Conservation (phyloP, 768 basidiomycete genomes). For the Astraeus odoratus region DNA sequence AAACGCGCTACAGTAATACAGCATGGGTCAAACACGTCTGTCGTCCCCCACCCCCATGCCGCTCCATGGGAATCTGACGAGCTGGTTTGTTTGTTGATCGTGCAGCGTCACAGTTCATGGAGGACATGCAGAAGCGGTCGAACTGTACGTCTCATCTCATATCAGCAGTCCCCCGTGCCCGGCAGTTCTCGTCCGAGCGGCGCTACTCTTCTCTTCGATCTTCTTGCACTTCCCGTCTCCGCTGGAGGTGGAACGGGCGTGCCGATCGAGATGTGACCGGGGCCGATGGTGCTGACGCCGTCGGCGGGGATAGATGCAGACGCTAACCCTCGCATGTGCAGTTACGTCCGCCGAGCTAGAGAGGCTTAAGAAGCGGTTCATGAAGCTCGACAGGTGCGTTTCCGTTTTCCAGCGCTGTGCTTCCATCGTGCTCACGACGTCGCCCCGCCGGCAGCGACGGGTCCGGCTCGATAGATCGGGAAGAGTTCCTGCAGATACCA, state of each 20-base stretch:
- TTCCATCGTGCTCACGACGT: not conserved
- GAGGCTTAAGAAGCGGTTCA: constrained; percentile 95
- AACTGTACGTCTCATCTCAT: constrained; percentile 69
- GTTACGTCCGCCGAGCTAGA: constrained; percentile 95
- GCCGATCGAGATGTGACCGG: not conserved
- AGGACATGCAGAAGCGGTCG: constrained; percentile 94
- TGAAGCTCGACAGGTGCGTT: constrained; percentile 91
- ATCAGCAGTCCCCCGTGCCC: not conserved
- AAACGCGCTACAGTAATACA: constrained; percentile 14
- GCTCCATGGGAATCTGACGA: constrained; percentile 4
- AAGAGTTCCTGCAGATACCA: constrained; percentile 98
- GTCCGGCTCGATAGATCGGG: constrained; percentile 95
- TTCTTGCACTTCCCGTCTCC: not conserved
- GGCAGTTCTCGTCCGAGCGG: not conserved
- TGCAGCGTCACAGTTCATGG: constrained; percentile 88
- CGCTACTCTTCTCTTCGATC: not conserved
- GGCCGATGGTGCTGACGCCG: not conserved
- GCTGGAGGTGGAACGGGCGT: not conserved
- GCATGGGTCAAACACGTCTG: constrained; percentile 84
- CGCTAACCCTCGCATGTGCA: constrained; percentile 28
- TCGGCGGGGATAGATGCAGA: not conserved
- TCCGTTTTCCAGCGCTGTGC: not conserved
- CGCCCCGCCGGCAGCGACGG: constrained; percentile 58
- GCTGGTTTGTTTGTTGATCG: no score
- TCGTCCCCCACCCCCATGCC: constrained; percentile 8